These are phyloP conservation scores for Coemansia sp. DNA, from an alignment of 192 early-diverging fungal species.

Conservation along the genomic window DNA sequence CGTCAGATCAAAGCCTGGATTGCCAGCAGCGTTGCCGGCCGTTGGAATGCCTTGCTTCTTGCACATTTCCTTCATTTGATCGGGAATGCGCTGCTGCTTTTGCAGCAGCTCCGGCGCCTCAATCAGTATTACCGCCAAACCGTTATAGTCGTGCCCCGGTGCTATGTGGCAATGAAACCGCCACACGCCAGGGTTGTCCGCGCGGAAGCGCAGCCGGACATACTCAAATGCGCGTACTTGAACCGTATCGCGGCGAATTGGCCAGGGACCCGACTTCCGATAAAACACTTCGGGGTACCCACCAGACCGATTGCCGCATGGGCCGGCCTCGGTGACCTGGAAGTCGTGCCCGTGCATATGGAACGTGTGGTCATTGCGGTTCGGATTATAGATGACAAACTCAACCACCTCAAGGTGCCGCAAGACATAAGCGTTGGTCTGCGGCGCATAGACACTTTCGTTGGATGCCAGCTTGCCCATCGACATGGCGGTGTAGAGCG, in stretches of 20 bases:
- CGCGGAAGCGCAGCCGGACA: slow-evolving; percentile 68
- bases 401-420: slow-evolving; percentile 60
- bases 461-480: slow-evolving; percentile 52
- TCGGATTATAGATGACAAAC: slow-evolving; percentile 67
- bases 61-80: slow-evolving; percentile 57
- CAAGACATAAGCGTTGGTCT: slow-evolving; percentile 61
- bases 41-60: slow-evolving; percentile 50
- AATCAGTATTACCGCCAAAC: slow-evolving; percentile 64
- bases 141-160: slow-evolving; percentile 54
- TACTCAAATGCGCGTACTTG: slow-evolving; percentile 57
- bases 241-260: slow-evolving; percentile 57
- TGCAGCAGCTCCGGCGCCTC: slow-evolving; percentile 63
- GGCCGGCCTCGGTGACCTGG: slow-evolving; percentile 68
- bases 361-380: slow-evolving; percentile 62
- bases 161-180: slow-evolving; percentile 77
- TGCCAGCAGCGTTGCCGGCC: slow-evolving; percentile 72
- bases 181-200: slow-evolving; percentile 83
- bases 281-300: not conserved
- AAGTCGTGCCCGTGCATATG: slow-evolving; percentile 85
- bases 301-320: slow-evolving; percentile 16
- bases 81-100: slow-evolving; percentile 11
- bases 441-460: slow-evolving; percentile 59
- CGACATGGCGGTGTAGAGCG: slow-evolving; percentile 61
- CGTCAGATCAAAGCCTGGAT: slow-evolving; percentile 57
- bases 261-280: slow-evolving; percentile 6